Percentiles rank a stretch among this genome's conserved stretches.
Conservation (phyloP, 108 stramenopile species). For the Fistulifera pelliculosa region DNA sequence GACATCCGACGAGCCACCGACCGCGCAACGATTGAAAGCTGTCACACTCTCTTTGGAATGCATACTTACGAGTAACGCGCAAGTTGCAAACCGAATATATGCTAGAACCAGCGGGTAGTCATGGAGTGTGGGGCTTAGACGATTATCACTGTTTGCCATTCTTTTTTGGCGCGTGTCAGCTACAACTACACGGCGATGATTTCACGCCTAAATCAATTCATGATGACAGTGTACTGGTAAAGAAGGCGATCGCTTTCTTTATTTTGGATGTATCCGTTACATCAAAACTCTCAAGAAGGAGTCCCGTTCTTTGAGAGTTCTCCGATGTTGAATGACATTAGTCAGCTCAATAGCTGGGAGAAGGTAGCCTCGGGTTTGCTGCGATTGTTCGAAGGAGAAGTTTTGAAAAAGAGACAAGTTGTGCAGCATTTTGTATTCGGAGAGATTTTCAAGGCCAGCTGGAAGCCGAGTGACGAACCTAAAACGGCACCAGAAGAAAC, state of each 20-base stretch:
- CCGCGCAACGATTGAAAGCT: constrained; percentile 28
- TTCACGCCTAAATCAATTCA: constrained; percentile 17
- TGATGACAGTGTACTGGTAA: constrained; percentile 9
- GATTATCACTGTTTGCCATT: constrained; percentile 95
- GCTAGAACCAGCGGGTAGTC: constrained; percentile 92
- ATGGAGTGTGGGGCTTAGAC: constrained; percentile 96
- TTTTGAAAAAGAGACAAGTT: constrained; percentile 86
- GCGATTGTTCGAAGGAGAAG: constrained; percentile 84
- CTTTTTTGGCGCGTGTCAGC: constrained; percentile 89
- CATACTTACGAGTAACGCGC: constrained; percentile 64
- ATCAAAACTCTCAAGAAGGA: constrained; percentile 74
- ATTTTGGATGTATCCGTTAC: constrained; percentile 79
- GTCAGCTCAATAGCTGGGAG: constrained; percentile 61
- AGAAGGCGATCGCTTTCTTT: constrained; percentile 41
- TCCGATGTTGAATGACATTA: constrained; percentile 91
- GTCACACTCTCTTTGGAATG: constrained; percentile 58
- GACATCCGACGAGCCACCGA: constrained; percentile 14
- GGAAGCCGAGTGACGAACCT: constrained; percentile 45
- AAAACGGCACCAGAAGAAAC: constrained; percentile 43
- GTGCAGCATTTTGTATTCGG: constrained; percentile 96
- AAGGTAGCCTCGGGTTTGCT: constrained; percentile 73
- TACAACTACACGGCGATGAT: not conserved
- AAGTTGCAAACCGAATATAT: constrained; percentile 83
- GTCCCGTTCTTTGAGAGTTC: constrained; percentile 90
- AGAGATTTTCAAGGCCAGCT: constrained; percentile 57